Evolutionary conservation across 2,329 filamentous ascomycete species (phyloP).

Genomic region (Claviceps pazoutovae): DNA sequence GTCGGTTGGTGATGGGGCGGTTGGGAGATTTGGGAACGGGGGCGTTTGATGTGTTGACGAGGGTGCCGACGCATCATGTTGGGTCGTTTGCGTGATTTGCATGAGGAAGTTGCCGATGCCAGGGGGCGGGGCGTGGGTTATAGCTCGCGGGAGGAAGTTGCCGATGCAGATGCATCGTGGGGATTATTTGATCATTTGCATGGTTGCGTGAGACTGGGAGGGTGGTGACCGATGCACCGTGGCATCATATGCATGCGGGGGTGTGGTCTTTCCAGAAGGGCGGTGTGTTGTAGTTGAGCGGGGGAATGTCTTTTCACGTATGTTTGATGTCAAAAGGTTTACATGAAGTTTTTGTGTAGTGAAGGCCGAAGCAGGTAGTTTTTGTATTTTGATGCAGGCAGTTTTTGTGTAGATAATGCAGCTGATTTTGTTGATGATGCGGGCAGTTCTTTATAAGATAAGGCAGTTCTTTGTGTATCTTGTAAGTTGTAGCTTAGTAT

Average conservation of each 20-base stretch:
- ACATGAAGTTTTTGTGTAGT: too few species aligned
- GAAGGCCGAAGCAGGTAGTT: too few species aligned
- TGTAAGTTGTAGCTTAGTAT: too few species aligned
- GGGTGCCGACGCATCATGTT: conserved; percentile 36
- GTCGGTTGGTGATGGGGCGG: conserved; percentile 75
- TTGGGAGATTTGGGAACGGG: conserved; percentile 79
- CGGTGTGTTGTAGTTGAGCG: too few species aligned
- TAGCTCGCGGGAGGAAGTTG: too few species aligned
- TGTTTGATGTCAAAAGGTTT: too few species aligned
- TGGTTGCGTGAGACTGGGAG: too few species aligned
- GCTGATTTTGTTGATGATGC: background rate
- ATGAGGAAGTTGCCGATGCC: background rate
- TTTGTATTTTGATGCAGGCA: background rate
- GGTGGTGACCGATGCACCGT: background rate
- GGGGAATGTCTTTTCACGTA: too few species aligned
- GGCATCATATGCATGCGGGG: background rate
- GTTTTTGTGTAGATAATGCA: background rate
- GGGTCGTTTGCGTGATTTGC: background rate
- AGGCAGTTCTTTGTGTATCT: background rate
- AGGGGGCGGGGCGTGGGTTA: too few species aligned
- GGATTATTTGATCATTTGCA: too few species aligned
- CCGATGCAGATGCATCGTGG: too few species aligned
- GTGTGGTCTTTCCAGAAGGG: background rate
- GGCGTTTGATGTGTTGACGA: conserved; percentile 72
- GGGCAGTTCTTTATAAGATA: background rate